phyloP scores from a whole-genome alignment of 2,329 filamentous ascomycete species.

The Pseudocercospora cruenta region DNA sequence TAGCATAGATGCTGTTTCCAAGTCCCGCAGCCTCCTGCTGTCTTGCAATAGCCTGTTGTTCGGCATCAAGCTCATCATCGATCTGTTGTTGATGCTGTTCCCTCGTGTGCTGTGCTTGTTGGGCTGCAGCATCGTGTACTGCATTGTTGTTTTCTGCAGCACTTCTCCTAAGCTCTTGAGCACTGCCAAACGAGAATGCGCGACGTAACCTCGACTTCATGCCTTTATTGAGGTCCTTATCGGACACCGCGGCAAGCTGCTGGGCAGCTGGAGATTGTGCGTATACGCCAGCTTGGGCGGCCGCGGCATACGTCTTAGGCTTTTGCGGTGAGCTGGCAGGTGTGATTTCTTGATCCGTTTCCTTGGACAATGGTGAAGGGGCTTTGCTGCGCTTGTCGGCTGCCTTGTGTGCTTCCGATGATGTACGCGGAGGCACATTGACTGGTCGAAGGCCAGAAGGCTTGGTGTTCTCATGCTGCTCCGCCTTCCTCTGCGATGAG shows the following conservation, averaged over 20 bases:
- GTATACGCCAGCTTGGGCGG: constrained; percentile 32
- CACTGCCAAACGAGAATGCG: constrained; percentile 95
- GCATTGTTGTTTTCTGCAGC: constrained; percentile 63
- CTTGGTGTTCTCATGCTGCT: constrained; percentile 27
- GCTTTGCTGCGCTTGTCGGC: constrained; percentile 45
- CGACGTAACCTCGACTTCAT: constrained; percentile 85
- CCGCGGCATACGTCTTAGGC: constrained; percentile 38
- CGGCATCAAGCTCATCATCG: constrained; percentile 63
- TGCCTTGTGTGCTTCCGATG: constrained; percentile 38
- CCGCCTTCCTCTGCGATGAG: constrained; percentile 22
- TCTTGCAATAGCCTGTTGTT: constrained; percentile 87
- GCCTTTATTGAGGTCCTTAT: constrained; percentile 75
- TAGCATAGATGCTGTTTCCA: constrained; percentile 90
- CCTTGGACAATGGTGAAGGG: constrained; percentile 53
- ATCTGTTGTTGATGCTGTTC: constrained; percentile 37
- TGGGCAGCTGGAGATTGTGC: constrained; percentile 72
- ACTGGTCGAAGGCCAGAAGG: constrained; percentile 24
- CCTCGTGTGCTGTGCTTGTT: constrained; percentile 29
- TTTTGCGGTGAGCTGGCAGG: constrained; percentile 31
- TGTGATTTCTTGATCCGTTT: constrained; percentile 40
- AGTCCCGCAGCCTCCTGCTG: constrained; percentile 91
- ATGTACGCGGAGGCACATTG: constrained; percentile 39
- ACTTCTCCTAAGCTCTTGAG: constrained; percentile 81
- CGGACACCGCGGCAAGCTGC: constrained; percentile 83
- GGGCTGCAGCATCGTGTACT: constrained; percentile 23